A percentile compares a stretch with the other conserved stretches of the same genome.
phyloP scores from a whole-genome alignment of 2,329 filamentous ascomycete species.

The Trichothecium roseum region DNA sequence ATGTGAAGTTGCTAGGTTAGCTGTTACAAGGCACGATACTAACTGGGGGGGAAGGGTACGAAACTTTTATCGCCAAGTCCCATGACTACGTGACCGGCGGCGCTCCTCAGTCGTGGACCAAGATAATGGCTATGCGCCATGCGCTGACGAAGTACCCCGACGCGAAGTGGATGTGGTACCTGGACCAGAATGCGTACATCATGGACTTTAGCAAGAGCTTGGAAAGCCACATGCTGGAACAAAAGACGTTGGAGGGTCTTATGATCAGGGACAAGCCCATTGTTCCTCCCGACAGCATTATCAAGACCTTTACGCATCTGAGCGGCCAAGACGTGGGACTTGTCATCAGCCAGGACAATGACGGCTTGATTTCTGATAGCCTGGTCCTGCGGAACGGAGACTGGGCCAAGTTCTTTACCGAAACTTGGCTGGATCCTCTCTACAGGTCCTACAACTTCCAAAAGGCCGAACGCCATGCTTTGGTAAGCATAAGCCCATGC shows the following conservation, averaged over 20 bases:
- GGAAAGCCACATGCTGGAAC: slow-evolving; percentile 59
- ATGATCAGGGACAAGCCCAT: slow-evolving; percentile 83
- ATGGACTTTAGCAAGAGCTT: slow-evolving; percentile 70
- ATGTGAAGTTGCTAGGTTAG: slow-evolving; percentile 17
- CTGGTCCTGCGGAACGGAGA: slow-evolving; percentile 75
- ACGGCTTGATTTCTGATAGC: slow-evolving; percentile 66
- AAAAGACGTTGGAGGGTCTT: slow-evolving; percentile 55
- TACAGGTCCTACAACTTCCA: slow-evolving; percentile 95
- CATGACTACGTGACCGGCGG: slow-evolving; percentile 62
- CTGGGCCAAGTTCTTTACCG: slow-evolving; percentile 86
- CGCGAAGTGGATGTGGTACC: slow-evolving; percentile 74
- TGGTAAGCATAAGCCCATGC: slow-evolving; percentile 46
- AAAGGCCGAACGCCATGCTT: slow-evolving; percentile 82
- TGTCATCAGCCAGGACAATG: slow-evolving; percentile 73
- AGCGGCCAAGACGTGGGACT: slow-evolving; percentile 69
- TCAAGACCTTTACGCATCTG: slow-evolving; percentile 84
- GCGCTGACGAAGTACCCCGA: slow-evolving; percentile 73
- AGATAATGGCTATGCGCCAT: slow-evolving; percentile 79
- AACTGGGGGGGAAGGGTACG: slow-evolving; percentile 49
- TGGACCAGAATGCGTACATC: slow-evolving; percentile 77
- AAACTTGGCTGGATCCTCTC: slow-evolving; percentile 92
- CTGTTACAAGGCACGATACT: background rate
- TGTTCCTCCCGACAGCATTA: slow-evolving; percentile 92
- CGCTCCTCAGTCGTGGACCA: slow-evolving; percentile 56
- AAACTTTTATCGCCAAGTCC: slow-evolving; percentile 69